Conservation (phyloP, 768 basidiomycete genomes). For the Xanthoconium stramineum region DNA sequence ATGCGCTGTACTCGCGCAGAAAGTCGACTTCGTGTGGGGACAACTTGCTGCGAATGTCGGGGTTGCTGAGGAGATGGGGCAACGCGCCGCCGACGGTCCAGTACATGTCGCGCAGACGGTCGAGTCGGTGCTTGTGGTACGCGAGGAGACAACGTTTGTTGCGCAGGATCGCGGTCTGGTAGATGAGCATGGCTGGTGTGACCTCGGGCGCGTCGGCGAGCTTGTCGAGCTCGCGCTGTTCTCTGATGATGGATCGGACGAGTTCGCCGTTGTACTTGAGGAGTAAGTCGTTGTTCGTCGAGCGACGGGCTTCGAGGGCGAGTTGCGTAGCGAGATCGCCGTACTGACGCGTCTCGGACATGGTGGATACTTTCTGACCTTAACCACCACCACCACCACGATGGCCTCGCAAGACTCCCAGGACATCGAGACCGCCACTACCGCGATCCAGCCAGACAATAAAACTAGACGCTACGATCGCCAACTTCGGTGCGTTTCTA, state of each 20-base stretch:
- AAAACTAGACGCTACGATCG: conserved; percentile 94
- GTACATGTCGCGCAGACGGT: conserved; percentile 81
- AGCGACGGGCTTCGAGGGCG: conserved; percentile 80
- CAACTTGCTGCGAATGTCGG: conserved; percentile 67
- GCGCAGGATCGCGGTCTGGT: conserved; percentile 84
- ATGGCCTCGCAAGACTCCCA: conserved; percentile 40
- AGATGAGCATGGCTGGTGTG: conserved; percentile 65
- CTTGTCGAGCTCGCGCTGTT: conserved; percentile 85
- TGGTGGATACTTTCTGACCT: conserved; percentile 12
- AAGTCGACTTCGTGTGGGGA: conserved; percentile 84
- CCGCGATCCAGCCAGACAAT: conserved; percentile 62
- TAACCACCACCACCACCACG: conserved; percentile 21
- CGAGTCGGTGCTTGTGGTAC: conserved; percentile 85
- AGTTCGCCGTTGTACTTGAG: conserved; percentile 90
- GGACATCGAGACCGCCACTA: conserved; percentile 45
- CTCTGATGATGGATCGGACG: conserved; percentile 82
- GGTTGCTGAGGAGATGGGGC: conserved; percentile 70
- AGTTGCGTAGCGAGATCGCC: conserved; percentile 89
- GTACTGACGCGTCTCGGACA: conserved; percentile 46
- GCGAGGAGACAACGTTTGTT: conserved; percentile 97
- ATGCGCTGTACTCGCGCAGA: conserved; percentile 73
- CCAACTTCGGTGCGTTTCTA: conserved; percentile 70
- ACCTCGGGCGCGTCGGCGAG: conserved; percentile 47
- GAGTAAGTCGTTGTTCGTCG: conserved; percentile 77
- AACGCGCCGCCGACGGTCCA: conserved; percentile 88